Conservation (phyloP, 1,284 basidiomycete species). For the Phlebopus sp. region DNA sequence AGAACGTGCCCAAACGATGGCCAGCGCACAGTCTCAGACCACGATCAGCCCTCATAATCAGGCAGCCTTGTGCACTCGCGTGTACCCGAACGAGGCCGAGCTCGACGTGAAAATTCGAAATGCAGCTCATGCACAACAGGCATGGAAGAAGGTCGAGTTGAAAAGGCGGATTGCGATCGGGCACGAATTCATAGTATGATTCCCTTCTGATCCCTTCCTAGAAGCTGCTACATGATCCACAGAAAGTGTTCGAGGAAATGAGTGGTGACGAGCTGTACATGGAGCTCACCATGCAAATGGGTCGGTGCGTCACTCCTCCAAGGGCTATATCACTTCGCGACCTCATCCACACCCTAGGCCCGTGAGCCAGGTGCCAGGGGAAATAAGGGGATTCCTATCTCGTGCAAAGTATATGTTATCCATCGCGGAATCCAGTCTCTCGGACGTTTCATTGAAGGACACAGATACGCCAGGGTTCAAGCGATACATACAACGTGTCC, state of each 20-base stretch:
- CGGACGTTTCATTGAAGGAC: conserved; percentile 72
- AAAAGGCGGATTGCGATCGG: conserved; percentile 74
- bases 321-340: not conserved
- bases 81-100: conserved; percentile 54
- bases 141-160: conserved; percentile 70
- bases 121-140: conserved; percentile 66
- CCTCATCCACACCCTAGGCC: conserved; percentile 51
- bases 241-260: conserved; percentile 77
- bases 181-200: conserved; percentile 68
- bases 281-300: conserved; percentile 81
- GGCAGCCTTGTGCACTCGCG: conserved; percentile 42
- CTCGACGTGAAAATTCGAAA: conserved; percentile 59
- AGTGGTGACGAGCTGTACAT: conserved; percentile 24
- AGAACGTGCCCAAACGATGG: conserved; percentile 11
- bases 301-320: conserved; percentile 46
- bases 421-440: conserved; percentile 75
- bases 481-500: conserved; percentile 78
- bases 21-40: conserved; percentile 45
- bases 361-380: conserved; percentile 71
- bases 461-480: conserved; percentile 82
- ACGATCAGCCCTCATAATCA: conserved; percentile 69
- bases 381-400: conserved; percentile 79
- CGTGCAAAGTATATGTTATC: conserved; percentile 83
- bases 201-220: conserved; percentile 5
- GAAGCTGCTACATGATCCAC: conserved; percentile 1